Evolutionary conservation across 768 basidiomycete genomes (phyloP).

Genomic region (Hericium alpestre): DNA sequence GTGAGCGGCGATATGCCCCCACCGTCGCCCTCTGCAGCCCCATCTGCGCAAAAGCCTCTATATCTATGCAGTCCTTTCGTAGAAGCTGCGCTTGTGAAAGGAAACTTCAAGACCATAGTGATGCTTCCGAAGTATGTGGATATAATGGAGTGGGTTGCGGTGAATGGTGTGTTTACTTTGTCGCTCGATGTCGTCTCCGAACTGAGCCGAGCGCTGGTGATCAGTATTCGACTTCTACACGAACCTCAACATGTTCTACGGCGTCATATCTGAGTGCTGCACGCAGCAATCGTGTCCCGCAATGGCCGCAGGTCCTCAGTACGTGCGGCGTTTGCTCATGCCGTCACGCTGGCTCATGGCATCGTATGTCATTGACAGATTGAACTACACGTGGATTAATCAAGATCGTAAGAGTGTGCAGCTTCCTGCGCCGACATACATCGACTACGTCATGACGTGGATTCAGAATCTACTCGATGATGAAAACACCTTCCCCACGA

Average conservation of each 20-base stretch:
- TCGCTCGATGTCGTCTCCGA: background rate
- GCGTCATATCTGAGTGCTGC: conserved; percentile 86
- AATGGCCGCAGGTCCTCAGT: conserved; percentile 87
- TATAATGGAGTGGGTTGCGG: conserved; percentile 94
- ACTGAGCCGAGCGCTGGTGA: background rate
- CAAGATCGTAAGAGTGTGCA: conserved; percentile 81
- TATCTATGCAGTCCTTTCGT: conserved; percentile 93
- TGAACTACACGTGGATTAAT: conserved; percentile 93
- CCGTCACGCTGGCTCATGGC: background rate
- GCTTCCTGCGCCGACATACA: conserved; percentile 89
- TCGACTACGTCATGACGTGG: conserved; percentile 97
- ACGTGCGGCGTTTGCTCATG: conserved; percentile 21
- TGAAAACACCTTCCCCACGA: conserved; percentile 89
- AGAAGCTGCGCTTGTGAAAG: conserved; percentile 91
- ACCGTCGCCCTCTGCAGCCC: conserved; percentile 30
- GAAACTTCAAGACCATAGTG: conserved; percentile 97
- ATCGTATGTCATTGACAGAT: conserved; percentile 29
- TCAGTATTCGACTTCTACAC: conserved; percentile 95
- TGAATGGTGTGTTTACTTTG: conserved; percentile 58
- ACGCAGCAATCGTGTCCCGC: conserved; percentile 82
- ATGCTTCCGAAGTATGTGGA: conserved; percentile 92
- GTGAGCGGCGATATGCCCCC: conserved; percentile 20
- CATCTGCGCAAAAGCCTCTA: conserved; percentile 50
- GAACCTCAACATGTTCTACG: conserved; percentile 95
- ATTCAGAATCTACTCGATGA: conserved; percentile 91